Base-by-base conservation (phyloP, 2,329 filamentous ascomycete genomes). In the Tolypocladium pustulatum region DNA sequence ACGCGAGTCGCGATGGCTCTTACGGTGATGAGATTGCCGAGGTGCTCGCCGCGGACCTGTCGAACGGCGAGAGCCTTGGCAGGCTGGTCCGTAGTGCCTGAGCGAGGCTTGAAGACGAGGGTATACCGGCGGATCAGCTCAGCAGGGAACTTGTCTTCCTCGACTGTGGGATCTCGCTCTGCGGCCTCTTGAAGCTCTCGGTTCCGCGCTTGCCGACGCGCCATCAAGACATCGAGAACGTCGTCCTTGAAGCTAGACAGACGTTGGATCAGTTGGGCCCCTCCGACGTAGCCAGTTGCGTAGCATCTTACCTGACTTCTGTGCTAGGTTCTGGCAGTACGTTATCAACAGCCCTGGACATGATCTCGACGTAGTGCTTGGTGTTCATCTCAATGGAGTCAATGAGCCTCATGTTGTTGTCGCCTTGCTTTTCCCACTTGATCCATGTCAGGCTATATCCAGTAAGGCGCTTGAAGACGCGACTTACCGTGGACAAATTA, bases 141-240 rank as follows among this genome's bases (percentile, higher is more conserved):
- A 9, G 93, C 85, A 20, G 94, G 95, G 69, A 97, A 99, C 64
- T 91, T 87, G 58, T 91, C 86, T 57, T 89, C 83, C 25, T 86
- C 80, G 32, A 85, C 73, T 4, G 82, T 81, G 8, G 85, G 80
- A 71, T 92, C 84, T 67, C 82, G 76, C 65, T 90, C 87, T 30
- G 85, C 83, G n/a, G 82, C 81, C 65, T 85, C 81, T 25, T 81
- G 76, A 61, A 95, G 80, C 51, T 87, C 86, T 64, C 90, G 88
- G 72, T 99, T 97, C 65, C 91, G 86, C 67, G 87, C 88, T 66
- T 90, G 86, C 66, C 94, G 87, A 70, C 96, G 90, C 46, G 91
- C 90, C 88, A 97, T 95, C 68, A 99, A 88, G 36, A 99, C 90
- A 74, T 99, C 94, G 51, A 99, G 81, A 12, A 97, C 92, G 73